Percentiles rank a stretch among this genome's conserved stretches.
Evolutionary conservation across 1,139 yeast genomes (phyloP).

Genomic region (Candida neerlandica): DNA sequence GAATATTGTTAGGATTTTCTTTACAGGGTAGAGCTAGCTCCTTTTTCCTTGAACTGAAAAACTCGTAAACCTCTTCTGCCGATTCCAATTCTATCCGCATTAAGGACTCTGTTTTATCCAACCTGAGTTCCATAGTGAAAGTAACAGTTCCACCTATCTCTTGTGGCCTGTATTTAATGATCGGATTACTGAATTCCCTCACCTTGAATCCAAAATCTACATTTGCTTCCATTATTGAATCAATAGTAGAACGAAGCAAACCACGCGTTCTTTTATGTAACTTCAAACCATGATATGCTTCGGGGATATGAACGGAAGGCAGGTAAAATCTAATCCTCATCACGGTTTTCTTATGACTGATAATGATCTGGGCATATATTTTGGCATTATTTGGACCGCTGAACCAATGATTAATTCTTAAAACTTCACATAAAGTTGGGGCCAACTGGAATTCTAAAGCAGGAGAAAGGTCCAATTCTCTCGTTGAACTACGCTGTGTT

Average conservation of each 20-base stretch:
- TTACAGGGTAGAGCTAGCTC: no score
- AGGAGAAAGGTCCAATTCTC: not conserved
- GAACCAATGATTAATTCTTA: not conserved
- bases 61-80: not conserved
- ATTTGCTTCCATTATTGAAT: not conserved
- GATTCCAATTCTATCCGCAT: not conserved
- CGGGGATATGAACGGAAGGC: not conserved
- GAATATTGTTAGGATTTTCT: no score
- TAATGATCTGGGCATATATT: not conserved
- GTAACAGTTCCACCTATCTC: not conserved
- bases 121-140: not conserved
- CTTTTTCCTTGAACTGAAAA: not conserved
- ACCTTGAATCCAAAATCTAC: not conserved
- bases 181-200: not conserved
- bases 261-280: not conserved
- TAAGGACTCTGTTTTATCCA: not conserved
- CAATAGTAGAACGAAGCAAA: not conserved
- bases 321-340: not conserved
- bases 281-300: not conserved
- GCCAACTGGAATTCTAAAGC: not conserved
- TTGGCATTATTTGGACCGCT: not conserved
- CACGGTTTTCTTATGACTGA: not conserved
- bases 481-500: not conserved
- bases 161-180: not conserved
- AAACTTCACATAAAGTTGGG: not conserved